These are phyloP conservation scores for Suillus occidentalis DNA, from an alignment of 768 basidiomycete genomes.

Conservation along the genomic window DNA sequence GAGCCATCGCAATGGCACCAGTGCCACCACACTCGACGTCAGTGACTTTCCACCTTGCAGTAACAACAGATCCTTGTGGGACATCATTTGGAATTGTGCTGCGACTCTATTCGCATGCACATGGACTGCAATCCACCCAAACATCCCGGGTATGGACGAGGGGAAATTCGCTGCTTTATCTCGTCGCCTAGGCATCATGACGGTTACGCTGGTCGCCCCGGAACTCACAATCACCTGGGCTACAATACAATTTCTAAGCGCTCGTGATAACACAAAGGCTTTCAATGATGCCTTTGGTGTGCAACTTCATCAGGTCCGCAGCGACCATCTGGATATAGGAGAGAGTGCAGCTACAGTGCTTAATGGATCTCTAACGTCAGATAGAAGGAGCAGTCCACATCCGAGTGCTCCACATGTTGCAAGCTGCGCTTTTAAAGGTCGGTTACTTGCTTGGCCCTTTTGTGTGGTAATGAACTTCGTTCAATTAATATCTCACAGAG, in stretches of 20 bases:
- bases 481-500: background rate
- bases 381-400: background rate
- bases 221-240: conserved; percentile 31
- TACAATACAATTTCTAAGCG: conserved; percentile 22
- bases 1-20: background rate
- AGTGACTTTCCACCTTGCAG: background rate
- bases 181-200: conserved; percentile 15
- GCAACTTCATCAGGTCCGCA: background rate
- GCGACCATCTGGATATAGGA: background rate
- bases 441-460: background rate
- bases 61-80: conserved; percentile 31
- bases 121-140: conserved; percentile 32
- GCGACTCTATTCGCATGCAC: conserved; percentile 29
- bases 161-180: background rate
- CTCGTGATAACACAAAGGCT: background rate
- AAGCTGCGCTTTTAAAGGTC: background rate
- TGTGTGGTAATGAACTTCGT: background rate
- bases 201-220: conserved; percentile 26
- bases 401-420: background rate
- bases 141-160: conserved; percentile 25
- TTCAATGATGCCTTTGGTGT: background rate
- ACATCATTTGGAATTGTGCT: conserved; percentile 30
- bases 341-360: background rate
- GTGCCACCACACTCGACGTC: no score
- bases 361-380: background rate